Base-by-base conservation (phyloP, 768 basidiomycete genomes). In the Phaeotremella skinneri region DNA sequence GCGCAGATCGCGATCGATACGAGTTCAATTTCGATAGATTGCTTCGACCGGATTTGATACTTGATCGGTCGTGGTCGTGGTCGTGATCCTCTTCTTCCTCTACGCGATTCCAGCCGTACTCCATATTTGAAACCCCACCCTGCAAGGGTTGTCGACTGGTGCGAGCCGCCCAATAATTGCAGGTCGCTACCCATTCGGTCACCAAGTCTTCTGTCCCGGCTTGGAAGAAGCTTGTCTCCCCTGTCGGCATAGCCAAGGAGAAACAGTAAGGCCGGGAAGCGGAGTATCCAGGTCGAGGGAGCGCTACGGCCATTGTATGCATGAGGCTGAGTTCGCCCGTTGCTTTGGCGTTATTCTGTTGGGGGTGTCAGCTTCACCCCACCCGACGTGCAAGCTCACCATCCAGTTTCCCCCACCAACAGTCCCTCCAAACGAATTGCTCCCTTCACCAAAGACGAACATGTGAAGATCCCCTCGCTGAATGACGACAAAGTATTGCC, bases 371-470 rank as follows among this genome's bases (percentile, higher is more conserved):
- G 53, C 21, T 23, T 60, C 42, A 55, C 52, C 37, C 23, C 21
- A 16, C 43, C n/a, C 52, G 41, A 60, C 49, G n/a, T n/a, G 26
- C 26, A 21, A 13, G 85, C 91, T 75, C 67, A 96, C 93, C 68
- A 97, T 84, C 96, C 96, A 99, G 70, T 99, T 98, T 2, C 96
- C 96, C 54, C 94, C 94, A 9, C 96, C 96, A 59, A 97, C 85
- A 31, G 84, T 84, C n/a, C 80, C 79, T 1, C 83, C 84, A 2
- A 58, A 54, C 7, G 53, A 56, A 20, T 31, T 61, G 14, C 59
- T 47, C n/a, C 47, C 63, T 30, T 87, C 87, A 49, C 91, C 94
- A 79, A 99, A 99, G 13, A 83, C 86, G 71, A 98, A 98, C 91
- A 96, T 96, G 77, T 85, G 89, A 27, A 99, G 79, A 76, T 94